Evolutionary conservation across 306 rosid genomes (phyloP), one percentile per base, ranked within the genome.

Genomic region (Rosa chinensis): DNA sequence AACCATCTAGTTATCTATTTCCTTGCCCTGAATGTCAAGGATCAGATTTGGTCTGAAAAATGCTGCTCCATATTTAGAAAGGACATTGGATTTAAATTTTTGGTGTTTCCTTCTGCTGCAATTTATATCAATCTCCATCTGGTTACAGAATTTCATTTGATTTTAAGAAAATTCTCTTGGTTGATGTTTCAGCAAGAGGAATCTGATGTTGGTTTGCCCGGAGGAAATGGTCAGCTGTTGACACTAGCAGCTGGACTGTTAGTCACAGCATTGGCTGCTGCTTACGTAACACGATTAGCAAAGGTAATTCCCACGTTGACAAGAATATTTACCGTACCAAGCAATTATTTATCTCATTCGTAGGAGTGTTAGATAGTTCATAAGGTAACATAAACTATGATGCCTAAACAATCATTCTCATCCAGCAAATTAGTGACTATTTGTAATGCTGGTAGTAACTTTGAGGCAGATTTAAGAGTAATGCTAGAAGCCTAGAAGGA

Each of bases 241-340:
- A 95, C 99, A 0, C 86, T 95, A 75, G 99, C 96, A 72, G 78
- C 93, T 20, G 99, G 99, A 76, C 90, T 95, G 58, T 77, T 95
- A 73, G 90, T 80, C 77, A 95, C 99, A 23, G 97, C 92, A 53
- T 69, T 92, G 64, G 97, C 99, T 78, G 99, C 96, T 77, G 83
- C 94, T 47, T 95, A 92, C 81, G 97, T 92, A 49, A 92, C 99
- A 8, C 85, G 90, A 63, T 90, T 95, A 80, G 99, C 98, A 44
- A 92, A 95, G 98, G 98, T 94, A 86, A 25, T 40, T 16, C 78
- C 43, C 11, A 3, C 40, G 8, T 75, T 59, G 14, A 75, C 16
- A 59, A 42, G 69, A 40, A 40, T 35, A 11, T 35, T 42, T 3
- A 0, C 37, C 8, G 14, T 44, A 42, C 72, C 14, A 18, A 32